Evolutionary conservation across 2,329 filamentous ascomycete species (phyloP).

Genomic region (Lachnellula willkommii): DNA sequence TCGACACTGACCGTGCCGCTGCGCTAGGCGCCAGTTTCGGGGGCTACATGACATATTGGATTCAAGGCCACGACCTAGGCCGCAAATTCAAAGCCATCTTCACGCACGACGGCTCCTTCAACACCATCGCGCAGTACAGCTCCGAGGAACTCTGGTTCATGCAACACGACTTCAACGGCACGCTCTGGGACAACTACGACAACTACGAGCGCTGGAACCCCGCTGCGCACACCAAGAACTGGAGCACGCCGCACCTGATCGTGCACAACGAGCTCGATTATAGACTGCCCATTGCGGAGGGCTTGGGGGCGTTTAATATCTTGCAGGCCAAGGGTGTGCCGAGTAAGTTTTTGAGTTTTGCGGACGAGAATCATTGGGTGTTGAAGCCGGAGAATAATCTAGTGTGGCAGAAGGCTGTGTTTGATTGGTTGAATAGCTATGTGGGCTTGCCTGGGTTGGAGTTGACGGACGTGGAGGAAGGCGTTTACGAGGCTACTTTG

Average conservation of each 20-base stretch:
- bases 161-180: conserved; percentile 59
- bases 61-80: conserved; percentile 76
- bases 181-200: conserved; percentile 53
- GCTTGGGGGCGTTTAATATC: conserved; percentile 55
- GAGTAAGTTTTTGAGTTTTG: conserved; percentile 58
- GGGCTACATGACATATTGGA: conserved; percentile 80
- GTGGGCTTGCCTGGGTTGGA: conserved; percentile 13
- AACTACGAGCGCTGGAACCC: conserved; percentile 66
- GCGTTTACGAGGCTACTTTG: conserved; percentile 9
- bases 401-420: conserved; percentile 79
- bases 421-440: conserved; percentile 61
- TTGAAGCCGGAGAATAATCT: conserved; percentile 83
- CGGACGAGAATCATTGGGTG: conserved; percentile 71
- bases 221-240: conserved; percentile 56
- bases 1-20: conserved; percentile 63
- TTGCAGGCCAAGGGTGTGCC: conserved; percentile 52
- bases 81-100: conserved; percentile 72
- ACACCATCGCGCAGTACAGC: conserved; percentile 42
- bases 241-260: conserved; percentile 79
- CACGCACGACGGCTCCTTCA: conserved; percentile 19
- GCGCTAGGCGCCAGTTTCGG: conserved; percentile 69
- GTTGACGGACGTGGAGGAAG: conserved; percentile 10
- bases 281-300: conserved; percentile 74
- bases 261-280: conserved; percentile 90
- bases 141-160: conserved; percentile 65